Evolutionary conservation across 164 flowering plant species (phyloP).

Genomic region (Paratinospora sagittata): DNA sequence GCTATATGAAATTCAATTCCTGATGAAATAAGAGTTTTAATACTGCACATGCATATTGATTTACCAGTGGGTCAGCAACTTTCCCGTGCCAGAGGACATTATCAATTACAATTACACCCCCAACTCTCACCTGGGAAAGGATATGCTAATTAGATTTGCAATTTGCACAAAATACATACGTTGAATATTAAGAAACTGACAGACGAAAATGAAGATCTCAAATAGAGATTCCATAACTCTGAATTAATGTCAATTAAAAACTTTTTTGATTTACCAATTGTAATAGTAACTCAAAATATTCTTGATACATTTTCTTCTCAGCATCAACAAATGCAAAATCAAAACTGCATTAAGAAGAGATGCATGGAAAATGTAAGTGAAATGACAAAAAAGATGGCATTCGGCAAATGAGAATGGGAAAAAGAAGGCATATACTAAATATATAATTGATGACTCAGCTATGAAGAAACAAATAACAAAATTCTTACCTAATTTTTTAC

Average conservation of each 20-base stretch:
- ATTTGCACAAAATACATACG: not conserved
- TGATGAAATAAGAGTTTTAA: not conserved
- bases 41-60: not conserved
- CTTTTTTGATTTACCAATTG: constrained; percentile 49
- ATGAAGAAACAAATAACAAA: no score
- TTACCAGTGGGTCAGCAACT: constrained; percentile 81
- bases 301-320: constrained; percentile 75
- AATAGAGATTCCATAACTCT: not conserved
- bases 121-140: constrained; percentile 62
- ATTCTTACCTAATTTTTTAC: no score
- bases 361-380: not conserved
- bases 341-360: constrained; percentile 45
- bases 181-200: not conserved
- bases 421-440: not conserved
- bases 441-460: no score
- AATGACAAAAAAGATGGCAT: not conserved
- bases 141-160: not conserved
- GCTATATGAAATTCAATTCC: not conserved
- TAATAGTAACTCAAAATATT: constrained; percentile 75
- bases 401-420: not conserved
- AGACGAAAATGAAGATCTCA: not conserved
- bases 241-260: not conserved
- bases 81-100: constrained; percentile 97
- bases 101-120: constrained; percentile 84
- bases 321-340: constrained; percentile 97